These are phyloP conservation scores for Aspergillus asperescens DNA, from an alignment of 495 filamentous ascomycete genomes.

Conservation along the genomic window DNA sequence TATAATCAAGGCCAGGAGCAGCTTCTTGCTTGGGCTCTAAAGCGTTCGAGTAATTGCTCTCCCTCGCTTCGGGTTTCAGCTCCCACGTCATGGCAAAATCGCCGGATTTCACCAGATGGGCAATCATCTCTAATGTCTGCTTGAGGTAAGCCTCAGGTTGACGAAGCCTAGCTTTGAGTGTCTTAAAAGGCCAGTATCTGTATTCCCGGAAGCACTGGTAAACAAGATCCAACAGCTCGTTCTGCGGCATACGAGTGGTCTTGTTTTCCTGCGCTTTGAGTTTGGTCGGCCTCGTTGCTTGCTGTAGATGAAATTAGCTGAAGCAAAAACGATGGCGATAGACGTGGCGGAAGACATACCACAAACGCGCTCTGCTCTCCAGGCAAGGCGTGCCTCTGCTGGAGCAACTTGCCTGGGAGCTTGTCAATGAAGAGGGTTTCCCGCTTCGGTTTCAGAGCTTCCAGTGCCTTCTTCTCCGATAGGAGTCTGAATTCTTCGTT, in stretches of 20 bases:
- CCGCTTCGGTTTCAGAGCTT: conserved; percentile 59
- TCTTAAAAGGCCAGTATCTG: conserved; percentile 85
- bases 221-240: conserved; percentile 78
- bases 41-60: conserved; percentile 47
- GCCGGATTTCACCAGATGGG: conserved; percentile 71
- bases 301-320: conserved; percentile 24
- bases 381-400: conserved; percentile 35
- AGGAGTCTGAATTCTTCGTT: conserved; percentile 67
- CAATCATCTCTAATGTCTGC: conserved; percentile 75
- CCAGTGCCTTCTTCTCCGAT: conserved; percentile 53
- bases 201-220: conserved; percentile 75
- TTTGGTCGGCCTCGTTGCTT: conserved; percentile 35
- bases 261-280: conserved; percentile 64
- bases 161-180: conserved; percentile 60
- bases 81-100: conserved; percentile 79
- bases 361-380: conserved; percentile 36
- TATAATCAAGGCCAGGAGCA: conserved; percentile 39
- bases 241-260: conserved; percentile 76
- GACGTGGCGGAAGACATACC: conserved; percentile 26
- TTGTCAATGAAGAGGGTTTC: conserved; percentile 42
- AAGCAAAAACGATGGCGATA: neutral
- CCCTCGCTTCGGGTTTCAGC: conserved; percentile 65
- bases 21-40: conserved; percentile 42
- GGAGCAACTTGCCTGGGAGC: conserved; percentile 35
- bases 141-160: conserved; percentile 93